These are phyloP conservation scores for Saposhnikovia divaricata DNA, from an alignment of 129 eudicot genomes.

Conservation along the genomic window DNA sequence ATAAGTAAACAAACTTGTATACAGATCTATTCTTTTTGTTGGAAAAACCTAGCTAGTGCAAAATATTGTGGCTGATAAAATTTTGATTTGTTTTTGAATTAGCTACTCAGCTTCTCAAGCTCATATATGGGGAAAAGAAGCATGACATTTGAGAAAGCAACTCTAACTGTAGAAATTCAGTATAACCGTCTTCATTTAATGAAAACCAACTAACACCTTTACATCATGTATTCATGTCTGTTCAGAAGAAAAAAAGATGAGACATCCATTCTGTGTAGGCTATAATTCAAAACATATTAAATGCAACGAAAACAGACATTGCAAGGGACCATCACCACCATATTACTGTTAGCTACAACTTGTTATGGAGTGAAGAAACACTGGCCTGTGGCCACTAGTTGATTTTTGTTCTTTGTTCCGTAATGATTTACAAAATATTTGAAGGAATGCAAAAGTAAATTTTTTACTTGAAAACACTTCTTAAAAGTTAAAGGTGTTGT, in stretches of 20 bases:
- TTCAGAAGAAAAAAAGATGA: slow-evolving; percentile 33
- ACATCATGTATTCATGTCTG: slow-evolving; percentile 32
- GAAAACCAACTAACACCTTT: slow-evolving; percentile 39
- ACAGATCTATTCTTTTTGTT: neutral
- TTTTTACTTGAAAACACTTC: neutral
- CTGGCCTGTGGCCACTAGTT: slow-evolving; percentile 19
- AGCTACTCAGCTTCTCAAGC: neutral
- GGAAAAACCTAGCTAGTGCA: neutral
- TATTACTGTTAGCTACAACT: slow-evolving; percentile 21
- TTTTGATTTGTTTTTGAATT: neutral
- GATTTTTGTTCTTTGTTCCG: slow-evolving; percentile 15
- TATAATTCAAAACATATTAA: slow-evolving; percentile 23
- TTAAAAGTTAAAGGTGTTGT: neutral
- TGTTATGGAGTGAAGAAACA: slow-evolving; percentile 18
- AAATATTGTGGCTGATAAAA: neutral
- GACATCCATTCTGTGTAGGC: slow-evolving; percentile 32
- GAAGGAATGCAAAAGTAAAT: neutral
- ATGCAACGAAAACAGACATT: slow-evolving; percentile 13
- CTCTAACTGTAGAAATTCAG: slow-evolving; percentile 25
- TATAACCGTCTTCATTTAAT: slow-evolving; percentile 32
- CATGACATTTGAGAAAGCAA: slow-evolving; percentile 30
- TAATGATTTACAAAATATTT: neutral
- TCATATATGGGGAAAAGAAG: neutral
- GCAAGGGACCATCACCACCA: slow-evolving; percentile 29
- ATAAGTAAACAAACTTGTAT: neutral